These are phyloP conservation scores for Saposhnikovia divaricata DNA, from an alignment of 129 eudicot genomes.

Conservation along the genomic window DNA sequence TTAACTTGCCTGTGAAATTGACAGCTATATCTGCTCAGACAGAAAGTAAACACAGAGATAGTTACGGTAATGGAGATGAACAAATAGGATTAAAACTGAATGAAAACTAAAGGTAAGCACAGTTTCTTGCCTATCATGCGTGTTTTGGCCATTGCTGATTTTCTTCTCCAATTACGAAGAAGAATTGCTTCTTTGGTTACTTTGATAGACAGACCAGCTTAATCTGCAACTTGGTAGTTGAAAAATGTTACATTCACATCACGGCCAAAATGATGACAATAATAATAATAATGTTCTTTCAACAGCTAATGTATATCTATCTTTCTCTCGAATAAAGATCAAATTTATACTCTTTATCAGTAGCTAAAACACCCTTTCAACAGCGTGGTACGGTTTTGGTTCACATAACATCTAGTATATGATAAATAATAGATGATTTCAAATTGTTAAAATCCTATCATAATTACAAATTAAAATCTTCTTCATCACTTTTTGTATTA, in stretches of 20 bases:
- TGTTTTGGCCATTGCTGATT: slow-evolving; percentile 48
- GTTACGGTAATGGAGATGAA: slow-evolving; percentile 1
- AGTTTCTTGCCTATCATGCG: slow-evolving; percentile 69
- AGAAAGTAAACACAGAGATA: slow-evolving; percentile 4
- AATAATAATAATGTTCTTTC: neutral
- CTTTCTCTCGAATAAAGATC: neutral
- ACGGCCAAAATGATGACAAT: neutral
- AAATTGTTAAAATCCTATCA: neutral
- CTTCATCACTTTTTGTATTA: neutral
- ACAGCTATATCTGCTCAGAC: slow-evolving; percentile 74
- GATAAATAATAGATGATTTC: neutral
- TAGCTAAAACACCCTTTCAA: neutral
- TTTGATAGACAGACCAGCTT: neutral
- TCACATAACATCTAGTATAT: neutral
- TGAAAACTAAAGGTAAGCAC: neutral
- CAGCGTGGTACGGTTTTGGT: neutral
- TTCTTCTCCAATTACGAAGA: neutral
- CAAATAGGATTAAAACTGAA: neutral
- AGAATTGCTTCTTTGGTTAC: neutral
- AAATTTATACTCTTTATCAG: neutral
- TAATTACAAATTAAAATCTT: neutral
- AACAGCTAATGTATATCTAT: neutral
- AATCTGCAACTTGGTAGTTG: neutral
- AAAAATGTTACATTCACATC: neutral
- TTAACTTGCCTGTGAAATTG: slow-evolving; percentile 72